Conservation (phyloP, 495 filamentous ascomycete genomes). For the Filosporella fistucella region DNA sequence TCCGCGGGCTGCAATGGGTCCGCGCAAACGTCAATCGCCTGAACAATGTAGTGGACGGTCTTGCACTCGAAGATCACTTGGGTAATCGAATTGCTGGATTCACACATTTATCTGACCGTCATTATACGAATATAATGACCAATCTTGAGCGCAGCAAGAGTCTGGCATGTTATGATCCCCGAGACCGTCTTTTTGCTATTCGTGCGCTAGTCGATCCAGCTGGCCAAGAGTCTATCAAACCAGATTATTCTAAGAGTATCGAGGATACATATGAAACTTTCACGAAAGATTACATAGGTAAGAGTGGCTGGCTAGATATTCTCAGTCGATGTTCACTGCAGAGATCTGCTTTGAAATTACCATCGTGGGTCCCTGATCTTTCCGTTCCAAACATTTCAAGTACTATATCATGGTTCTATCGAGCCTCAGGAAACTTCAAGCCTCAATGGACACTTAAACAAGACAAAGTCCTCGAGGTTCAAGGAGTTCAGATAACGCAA, state of each 20-base stretch:
- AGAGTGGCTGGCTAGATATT: neutral
- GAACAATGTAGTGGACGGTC: neutral
- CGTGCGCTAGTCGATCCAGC: neutral
- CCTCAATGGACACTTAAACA: no score
- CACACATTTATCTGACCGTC: neutral
- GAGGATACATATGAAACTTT: neutral
- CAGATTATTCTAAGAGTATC: neutral
- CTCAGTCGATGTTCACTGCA: neutral
- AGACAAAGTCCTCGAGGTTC: neutral
- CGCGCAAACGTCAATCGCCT: neutral
- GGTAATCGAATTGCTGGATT: neutral
- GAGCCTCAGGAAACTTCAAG: neutral
- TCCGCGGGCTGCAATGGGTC: neutral
- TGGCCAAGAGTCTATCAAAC: neutral
- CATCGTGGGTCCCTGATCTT: constrained; percentile 6
- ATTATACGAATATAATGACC: neutral
- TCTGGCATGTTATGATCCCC: neutral
- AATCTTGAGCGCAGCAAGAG: neutral
- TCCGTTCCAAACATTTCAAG: neutral
- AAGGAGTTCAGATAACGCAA: neutral
- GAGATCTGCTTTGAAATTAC: neutral
- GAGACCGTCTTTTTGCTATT: constrained; percentile 1
- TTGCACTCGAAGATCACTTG: neutral
- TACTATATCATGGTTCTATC: neutral
- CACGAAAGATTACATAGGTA: neutral